These are phyloP conservation scores for Rhizophora apiculata DNA, from an alignment of 345 rosid genomes.

Conservation along the genomic window DNA sequence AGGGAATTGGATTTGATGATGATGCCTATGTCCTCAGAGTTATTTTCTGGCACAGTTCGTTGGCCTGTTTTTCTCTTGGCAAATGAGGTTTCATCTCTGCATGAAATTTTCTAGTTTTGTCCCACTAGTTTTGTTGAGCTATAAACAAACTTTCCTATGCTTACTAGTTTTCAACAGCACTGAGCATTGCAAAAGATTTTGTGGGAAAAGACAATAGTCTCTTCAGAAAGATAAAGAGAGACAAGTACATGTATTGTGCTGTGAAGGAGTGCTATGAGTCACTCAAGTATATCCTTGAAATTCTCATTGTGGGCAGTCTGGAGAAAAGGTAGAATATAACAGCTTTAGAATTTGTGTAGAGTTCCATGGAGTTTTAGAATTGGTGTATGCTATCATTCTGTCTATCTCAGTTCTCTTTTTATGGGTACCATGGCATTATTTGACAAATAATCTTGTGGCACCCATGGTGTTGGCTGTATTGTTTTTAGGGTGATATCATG, in stretches of 20 bases:
- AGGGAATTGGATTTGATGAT: conserved; percentile 93
- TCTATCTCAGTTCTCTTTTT: not conserved
- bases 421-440: not conserved
- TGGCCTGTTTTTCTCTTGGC: conserved; percentile 98
- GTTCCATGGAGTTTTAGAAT: conserved; percentile 9
- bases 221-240: conserved; percentile 64
- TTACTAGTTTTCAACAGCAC: conserved; percentile 70
- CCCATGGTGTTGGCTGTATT: conserved; percentile 12
- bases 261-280: conserved; percentile 87
- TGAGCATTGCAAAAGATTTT: conserved; percentile 83
- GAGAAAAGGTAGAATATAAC: conserved; percentile 62
- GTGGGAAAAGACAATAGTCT: conserved; percentile 62
- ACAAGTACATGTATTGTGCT: conserved; percentile 81
- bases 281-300: conserved; percentile 71
- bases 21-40: conserved; percentile 67
- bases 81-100: conserved; percentile 55
- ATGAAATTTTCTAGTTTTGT: conserved; percentile 2
- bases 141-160: conserved; percentile 34
- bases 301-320: conserved; percentile 70
- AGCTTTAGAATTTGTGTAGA: not conserved
- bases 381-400: not conserved
- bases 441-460: not conserved
- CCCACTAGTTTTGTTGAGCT: conserved; percentile 18
- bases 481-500: conserved; percentile 52
- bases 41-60: conserved; percentile 55